Conservation (phyloP, 352 stramenopile species). For the Phytophthora fragariaefolia region DNA sequence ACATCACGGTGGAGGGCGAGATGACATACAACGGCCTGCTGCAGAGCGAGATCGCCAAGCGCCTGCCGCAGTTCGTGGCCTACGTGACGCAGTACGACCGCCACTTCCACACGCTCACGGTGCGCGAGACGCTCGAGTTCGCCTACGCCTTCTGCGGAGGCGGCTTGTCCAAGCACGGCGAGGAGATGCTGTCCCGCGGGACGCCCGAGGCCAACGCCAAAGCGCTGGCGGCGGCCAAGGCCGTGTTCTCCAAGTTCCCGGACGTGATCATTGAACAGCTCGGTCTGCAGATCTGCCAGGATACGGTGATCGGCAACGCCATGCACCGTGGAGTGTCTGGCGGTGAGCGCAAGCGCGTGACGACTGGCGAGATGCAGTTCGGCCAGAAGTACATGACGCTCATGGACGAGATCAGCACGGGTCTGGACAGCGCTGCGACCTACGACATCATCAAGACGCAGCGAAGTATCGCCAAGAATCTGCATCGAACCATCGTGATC, state of each 20-base stretch:
- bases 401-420: constrained; percentile 92
- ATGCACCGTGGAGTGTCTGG: constrained; percentile 70
- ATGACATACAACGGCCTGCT: constrained; percentile 45
- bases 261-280: constrained; percentile 60
- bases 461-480: constrained; percentile 36
- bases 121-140: constrained; percentile 46
- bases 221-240: constrained; percentile 26
- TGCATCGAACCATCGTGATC: constrained; percentile 51
- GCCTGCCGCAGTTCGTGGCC: constrained; percentile 38
- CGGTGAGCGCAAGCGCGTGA: constrained; percentile 74
- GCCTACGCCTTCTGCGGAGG: constrained; percentile 37
- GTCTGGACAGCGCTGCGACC: constrained; percentile 88
- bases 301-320: constrained; percentile 61
- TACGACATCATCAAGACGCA: constrained; percentile 60
- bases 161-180: constrained; percentile 37
- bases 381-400: constrained; percentile 68
- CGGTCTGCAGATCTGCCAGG: constrained; percentile 47
- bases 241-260: constrained; percentile 35
- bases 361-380: constrained; percentile 84
- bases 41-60: constrained; percentile 31
- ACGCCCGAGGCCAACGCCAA: constrained; percentile 40
- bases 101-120: constrained; percentile 40
- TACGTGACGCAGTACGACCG: constrained; percentile 45
- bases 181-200: constrained; percentile 44
- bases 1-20: constrained; percentile 39